Evolutionary conservation across 257 asterid species (phyloP).

Genomic region (Capsicum pubescens): DNA sequence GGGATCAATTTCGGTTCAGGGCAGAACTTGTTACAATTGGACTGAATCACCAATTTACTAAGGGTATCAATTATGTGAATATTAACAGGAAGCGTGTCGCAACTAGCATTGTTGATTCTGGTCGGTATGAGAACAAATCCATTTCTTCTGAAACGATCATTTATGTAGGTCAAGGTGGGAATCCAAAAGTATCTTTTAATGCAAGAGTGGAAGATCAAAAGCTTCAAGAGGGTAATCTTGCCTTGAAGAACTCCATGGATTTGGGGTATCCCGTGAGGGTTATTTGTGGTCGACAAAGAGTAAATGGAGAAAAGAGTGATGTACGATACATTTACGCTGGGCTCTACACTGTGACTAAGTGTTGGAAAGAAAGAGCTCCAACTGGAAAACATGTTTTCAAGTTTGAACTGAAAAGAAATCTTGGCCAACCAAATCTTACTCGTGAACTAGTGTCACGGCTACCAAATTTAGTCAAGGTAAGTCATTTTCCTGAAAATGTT

Average conservation of each 20-base stretch:
- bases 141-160: conserved; percentile 34
- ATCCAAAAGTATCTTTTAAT: not conserved
- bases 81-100: conserved; percentile 28
- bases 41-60: conserved; percentile 35
- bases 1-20: conserved; percentile 43
- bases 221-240: conserved; percentile 44
- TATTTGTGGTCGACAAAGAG: conserved; percentile 27
- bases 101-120: conserved; percentile 41
- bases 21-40: conserved; percentile 45
- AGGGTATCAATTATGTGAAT: conserved; percentile 37
- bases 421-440: conserved; percentile 39
- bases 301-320: not conserved
- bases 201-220: conserved; percentile 39
- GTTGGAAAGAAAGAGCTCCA: conserved; percentile 39
- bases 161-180: conserved; percentile 50
- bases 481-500: not conserved
- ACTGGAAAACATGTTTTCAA: conserved; percentile 41
- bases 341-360: conserved; percentile 39
- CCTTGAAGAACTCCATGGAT: conserved; percentile 43
- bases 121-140: conserved; percentile 38
- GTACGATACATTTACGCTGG: conserved; percentile 42
- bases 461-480: not conserved
- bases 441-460: not conserved
- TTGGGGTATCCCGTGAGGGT: conserved; percentile 44
- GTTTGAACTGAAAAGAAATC: conserved; percentile 49